Evolutionary conservation across 805 yeast species (phyloP).

Genomic region (Spathaspora arborariae): DNA sequence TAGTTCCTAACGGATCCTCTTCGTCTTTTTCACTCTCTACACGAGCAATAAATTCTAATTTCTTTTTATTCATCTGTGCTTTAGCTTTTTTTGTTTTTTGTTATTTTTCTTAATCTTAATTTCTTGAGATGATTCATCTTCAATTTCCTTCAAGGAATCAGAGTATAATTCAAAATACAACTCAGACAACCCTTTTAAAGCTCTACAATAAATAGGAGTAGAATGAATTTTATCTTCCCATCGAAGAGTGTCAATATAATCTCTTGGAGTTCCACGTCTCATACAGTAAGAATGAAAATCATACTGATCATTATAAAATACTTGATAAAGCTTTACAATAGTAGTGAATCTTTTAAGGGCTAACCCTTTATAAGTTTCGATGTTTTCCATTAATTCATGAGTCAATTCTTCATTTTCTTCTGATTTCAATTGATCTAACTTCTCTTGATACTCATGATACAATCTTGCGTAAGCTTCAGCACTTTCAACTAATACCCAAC

Average conservation of each 20-base stretch:
- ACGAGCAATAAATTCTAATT: constrained; percentile 48
- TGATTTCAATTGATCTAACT: constrained; percentile 12
- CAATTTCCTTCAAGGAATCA: constrained; percentile 11
- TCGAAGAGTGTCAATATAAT: constrained; percentile 67
- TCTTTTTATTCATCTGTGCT: constrained; percentile 44
- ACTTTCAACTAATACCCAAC: constrained; percentile 81
- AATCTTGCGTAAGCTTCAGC: constrained; percentile 77
- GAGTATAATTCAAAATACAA: constrained; percentile 46
- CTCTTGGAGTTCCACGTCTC: constrained; percentile 85
- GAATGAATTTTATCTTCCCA: constrained; percentile 81
- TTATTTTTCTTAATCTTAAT: constrained; percentile 21
- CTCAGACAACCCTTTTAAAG: constrained; percentile 58
- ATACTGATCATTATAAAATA: constrained; percentile 76
- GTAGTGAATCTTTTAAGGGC: constrained; percentile 76
- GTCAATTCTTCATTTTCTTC: constrained; percentile 27
- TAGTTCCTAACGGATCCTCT: constrained; percentile 58
- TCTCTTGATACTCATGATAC: constrained; percentile 29
- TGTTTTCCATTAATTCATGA: constrained; percentile 37
- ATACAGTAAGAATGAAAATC: constrained; percentile 93
- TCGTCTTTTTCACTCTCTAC: constrained; percentile 47
- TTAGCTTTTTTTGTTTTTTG: constrained; percentile 58
- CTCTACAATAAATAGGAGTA: constrained; percentile 70
- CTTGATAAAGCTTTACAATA: constrained; percentile 62
- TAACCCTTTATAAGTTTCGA: constrained; percentile 55
- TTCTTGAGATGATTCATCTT: constrained; percentile 17